Base-by-base conservation (phyloP, 768 basidiomycete genomes). In the Suillus americanus region DNA sequence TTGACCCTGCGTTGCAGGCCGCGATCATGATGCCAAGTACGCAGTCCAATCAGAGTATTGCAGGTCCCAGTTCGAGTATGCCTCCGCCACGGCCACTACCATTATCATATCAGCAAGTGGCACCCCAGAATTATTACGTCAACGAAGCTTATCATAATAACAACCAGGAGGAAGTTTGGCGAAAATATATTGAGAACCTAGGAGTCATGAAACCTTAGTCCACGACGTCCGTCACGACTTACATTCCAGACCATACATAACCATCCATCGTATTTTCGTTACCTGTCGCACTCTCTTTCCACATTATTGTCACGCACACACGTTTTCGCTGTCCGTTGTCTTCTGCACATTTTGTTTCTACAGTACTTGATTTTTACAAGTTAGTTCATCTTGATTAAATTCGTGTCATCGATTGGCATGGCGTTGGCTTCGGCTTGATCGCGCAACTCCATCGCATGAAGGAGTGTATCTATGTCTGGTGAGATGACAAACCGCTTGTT, bases 401-500 rank as follows among this genome's bases (percentile, higher is more conserved):
- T 77, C 33, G 82, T 78, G 57, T 85, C 83, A 14, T 79, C 79
- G 3, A 83, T 69, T 6, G 68, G 62, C 20, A 79, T 70, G 7
- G 69, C 70, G 28, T 68, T 45, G 18, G 62, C 60, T 14, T 75
- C 68, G 5, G 70, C 69, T 35, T 72, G 72, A 60, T 89, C 86
- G 20, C 81, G 80, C 28, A 78, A 67, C 59, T 89, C 87, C 82
- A 95, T 83, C 14, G 88, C 86, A 8, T 79, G 71, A 10, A 97
- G 79, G 30, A 97, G 80, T 0, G 85, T 77, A 54, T 95, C 91
- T 23, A 97, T 80, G 70, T 97, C 87, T 0, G 95, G 95, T 0
- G 94, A 90, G 41, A 89, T 89, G 28, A 92, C 82, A 71, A 94
- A 97, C 64, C 90, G 87, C 74, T 89, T 90, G 79, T 89, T 89